A percentile compares a stretch with the other conserved stretches of the same genome.
Evolutionary conservation across 345 rosid genomes (phyloP).

Genomic region (Draba incana): DNA sequence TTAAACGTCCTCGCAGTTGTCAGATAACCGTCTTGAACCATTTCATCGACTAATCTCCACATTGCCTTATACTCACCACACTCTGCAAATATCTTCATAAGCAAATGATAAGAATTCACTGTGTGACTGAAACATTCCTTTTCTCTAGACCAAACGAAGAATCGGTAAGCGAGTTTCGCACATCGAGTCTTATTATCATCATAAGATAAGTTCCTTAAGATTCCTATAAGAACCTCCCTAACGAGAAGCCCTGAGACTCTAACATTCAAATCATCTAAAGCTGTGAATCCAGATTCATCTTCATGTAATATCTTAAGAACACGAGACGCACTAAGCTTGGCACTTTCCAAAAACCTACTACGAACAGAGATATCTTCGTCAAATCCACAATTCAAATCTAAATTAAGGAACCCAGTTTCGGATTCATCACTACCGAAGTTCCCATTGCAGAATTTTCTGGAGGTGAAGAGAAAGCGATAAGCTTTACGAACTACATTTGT

Average conservation of each 20-base stretch:
- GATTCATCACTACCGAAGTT: slow-evolving; percentile 41
- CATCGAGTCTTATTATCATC: slow-evolving; percentile 57
- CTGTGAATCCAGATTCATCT: slow-evolving; percentile 65
- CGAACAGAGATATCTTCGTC: slow-evolving; percentile 37
- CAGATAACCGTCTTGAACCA: slow-evolving; percentile 71
- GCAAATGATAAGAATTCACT: slow-evolving; percentile 60
- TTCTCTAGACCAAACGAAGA: slow-evolving; percentile 75
- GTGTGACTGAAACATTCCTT: slow-evolving; percentile 71
- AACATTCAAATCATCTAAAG: slow-evolving; percentile 56
- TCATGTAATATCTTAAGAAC: slow-evolving; percentile 60
- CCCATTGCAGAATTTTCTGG: slow-evolving; percentile 50
- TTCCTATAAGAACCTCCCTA: slow-evolving; percentile 73
- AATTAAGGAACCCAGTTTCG: slow-evolving; percentile 48
- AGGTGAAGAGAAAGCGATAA: slow-evolving; percentile 37
- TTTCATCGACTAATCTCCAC: slow-evolving; percentile 90
- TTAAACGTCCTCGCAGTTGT: slow-evolving; percentile 83
- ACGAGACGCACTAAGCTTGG: slow-evolving; percentile 52
- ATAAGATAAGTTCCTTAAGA: slow-evolving; percentile 53
- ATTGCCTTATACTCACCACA: slow-evolving; percentile 86
- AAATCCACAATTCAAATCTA: slow-evolving; percentile 39
- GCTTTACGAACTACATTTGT: slow-evolving; percentile 50
- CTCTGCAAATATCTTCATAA: slow-evolving; percentile 80
- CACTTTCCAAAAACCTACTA: slow-evolving; percentile 45
- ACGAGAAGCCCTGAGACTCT: slow-evolving; percentile 79
- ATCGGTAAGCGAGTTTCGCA: slow-evolving; percentile 70